These are phyloP conservation scores for Trichophyton rubrum DNA, from an alignment of 2,329 filamentous ascomycete genomes.

Conservation along the genomic window DNA sequence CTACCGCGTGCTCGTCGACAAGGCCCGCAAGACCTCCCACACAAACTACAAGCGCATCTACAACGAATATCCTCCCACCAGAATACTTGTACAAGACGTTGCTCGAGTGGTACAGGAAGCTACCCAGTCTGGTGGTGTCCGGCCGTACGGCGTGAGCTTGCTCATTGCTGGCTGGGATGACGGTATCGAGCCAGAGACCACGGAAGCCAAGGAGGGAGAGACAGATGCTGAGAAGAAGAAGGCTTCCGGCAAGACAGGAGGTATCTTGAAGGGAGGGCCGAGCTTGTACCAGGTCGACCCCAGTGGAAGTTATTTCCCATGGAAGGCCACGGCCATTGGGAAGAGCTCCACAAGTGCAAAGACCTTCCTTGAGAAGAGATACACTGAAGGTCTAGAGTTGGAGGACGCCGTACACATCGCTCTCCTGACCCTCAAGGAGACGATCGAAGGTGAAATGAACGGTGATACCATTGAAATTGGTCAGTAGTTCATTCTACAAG, in stretches of 20 bases:
- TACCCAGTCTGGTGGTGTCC: slow-evolving; percentile 92
- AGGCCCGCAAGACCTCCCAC: slow-evolving; percentile 94
- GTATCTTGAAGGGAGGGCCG: slow-evolving; percentile 87
- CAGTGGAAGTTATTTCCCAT: slow-evolving; percentile 97
- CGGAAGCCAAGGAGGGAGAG: slow-evolving; percentile 45
- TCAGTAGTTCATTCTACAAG: slow-evolving; percentile 32
- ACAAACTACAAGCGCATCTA: slow-evolving; percentile 99
- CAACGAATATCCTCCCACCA: slow-evolving; percentile 98
- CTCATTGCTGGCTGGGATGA: slow-evolving; percentile 97
- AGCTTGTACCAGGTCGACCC: slow-evolving; percentile 98
- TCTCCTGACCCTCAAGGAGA: slow-evolving; percentile 92
- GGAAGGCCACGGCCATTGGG: slow-evolving; percentile 98
- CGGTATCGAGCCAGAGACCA: slow-evolving; percentile 75
- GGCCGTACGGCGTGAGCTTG: slow-evolving; percentile 91
- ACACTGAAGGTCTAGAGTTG: slow-evolving; percentile 90
- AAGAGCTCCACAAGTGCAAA: slow-evolving; percentile 98
- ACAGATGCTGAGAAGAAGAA: slow-evolving; percentile 55
- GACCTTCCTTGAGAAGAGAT: slow-evolving; percentile 98
- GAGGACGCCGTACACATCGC: slow-evolving; percentile 99
- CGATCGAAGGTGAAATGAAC: slow-evolving; percentile 98
- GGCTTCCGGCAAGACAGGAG: slow-evolving; percentile 75
- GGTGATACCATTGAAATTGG: slow-evolving; percentile 97
- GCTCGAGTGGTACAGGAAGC: slow-evolving; percentile 97
- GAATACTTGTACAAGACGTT: slow-evolving; percentile 97
- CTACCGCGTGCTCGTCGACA: slow-evolving; percentile 94